Base-by-base conservation (phyloP, 805 yeast genomes). In the Saturnispora besseyi region DNA sequence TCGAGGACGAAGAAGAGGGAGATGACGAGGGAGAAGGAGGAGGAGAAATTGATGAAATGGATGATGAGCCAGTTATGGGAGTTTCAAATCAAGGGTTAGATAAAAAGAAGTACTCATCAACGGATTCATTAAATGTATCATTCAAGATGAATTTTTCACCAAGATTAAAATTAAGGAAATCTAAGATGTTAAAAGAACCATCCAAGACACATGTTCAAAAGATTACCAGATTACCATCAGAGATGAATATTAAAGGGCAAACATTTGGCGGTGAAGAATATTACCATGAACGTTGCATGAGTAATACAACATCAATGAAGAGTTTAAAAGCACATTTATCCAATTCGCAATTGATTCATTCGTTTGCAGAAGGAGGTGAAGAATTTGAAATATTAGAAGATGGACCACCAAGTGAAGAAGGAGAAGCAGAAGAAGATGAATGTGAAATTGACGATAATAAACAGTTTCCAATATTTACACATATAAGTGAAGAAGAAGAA, bases 141-240 rank as follows among this genome's bases (percentile, higher is more conserved):
- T 64, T 59, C 46, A 57, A 61, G 22, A 59, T 64, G 55, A 59
- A 59, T 44, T 51, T 61, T 30, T 55, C 59, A 9, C 65, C 65
- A 5, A 56, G 13, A 22, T 48, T 64, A 22, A 59, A 53, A 36
- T 50, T 59, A 38, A 60, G 59, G 33, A 59, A 56, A 42, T 51
- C 59, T 24, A 61, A 58, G 50, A 46, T 56, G n/a, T 57, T 62
- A 50, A 56, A 57, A 36, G 49, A 56, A n/a, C 55, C 63, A 2
- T 64, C 65, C 12, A 54, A 48, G 26, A 58, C 55, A 26, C 64
- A 59, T 44, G 37, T 63, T 7, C 55, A 62, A 31, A 60, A 50
- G 45, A 45, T 63, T 6, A 57, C 62, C 0, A 56, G 45, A 11
- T 22, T 32, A n/a, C 48, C 51, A 21, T 48, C 51, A 7, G 32